These are phyloP conservation scores for Saccharomyces uvarum DNA, from an alignment of 1,139 yeast species.

Conservation along the genomic window DNA sequence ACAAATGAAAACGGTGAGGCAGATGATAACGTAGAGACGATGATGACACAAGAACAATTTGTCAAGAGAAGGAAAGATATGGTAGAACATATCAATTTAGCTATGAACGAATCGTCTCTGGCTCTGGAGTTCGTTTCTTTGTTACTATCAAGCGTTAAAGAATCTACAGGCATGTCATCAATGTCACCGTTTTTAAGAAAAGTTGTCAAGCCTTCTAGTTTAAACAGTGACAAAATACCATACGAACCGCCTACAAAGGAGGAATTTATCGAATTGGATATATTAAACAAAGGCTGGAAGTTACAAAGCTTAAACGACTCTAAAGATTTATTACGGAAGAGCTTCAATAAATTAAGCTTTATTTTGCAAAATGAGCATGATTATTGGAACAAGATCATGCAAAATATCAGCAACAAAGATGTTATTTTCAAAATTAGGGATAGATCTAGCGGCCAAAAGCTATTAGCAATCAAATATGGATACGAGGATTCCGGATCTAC, in stretches of 20 bases:
- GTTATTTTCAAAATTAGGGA: slow-evolving; percentile 64
- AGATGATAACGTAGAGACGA: slow-evolving; percentile 11
- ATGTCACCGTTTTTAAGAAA: slow-evolving; percentile 83
- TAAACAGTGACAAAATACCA: slow-evolving; percentile 55
- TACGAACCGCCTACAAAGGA: slow-evolving; percentile 13
- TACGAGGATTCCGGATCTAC: slow-evolving; percentile 85
- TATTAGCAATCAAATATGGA: slow-evolving; percentile 77
- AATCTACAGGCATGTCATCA: slow-evolving; percentile 77
- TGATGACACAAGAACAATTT: slow-evolving; percentile 42
- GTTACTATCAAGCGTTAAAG: slow-evolving; percentile 71
- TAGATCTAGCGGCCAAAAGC: slow-evolving; percentile 40
- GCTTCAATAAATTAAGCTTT: slow-evolving; percentile 44
- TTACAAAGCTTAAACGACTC: slow-evolving; percentile 57
- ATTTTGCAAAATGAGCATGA: slow-evolving; percentile 57
- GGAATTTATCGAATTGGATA: slow-evolving; percentile 19
- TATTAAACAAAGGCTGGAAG: slow-evolving; percentile 80
- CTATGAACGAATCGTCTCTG: slow-evolving; percentile 82
- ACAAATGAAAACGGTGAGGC: slow-evolving; percentile 5
- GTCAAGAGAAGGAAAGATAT: slow-evolving; percentile 51
- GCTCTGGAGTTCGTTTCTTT: slow-evolving; percentile 83
- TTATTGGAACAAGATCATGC: slow-evolving; percentile 58
- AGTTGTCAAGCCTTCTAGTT: slow-evolving; percentile 70
- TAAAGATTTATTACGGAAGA: slow-evolving; percentile 42
- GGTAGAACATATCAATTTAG: slow-evolving; percentile 49
- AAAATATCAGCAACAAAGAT: slow-evolving; percentile 50